A percentile compares a stretch with the other conserved stretches of the same genome.
Evolutionary conservation across 2,329 filamentous ascomycete species (phyloP).

Genomic region (Cladosporium austrohemisphaericum): DNA sequence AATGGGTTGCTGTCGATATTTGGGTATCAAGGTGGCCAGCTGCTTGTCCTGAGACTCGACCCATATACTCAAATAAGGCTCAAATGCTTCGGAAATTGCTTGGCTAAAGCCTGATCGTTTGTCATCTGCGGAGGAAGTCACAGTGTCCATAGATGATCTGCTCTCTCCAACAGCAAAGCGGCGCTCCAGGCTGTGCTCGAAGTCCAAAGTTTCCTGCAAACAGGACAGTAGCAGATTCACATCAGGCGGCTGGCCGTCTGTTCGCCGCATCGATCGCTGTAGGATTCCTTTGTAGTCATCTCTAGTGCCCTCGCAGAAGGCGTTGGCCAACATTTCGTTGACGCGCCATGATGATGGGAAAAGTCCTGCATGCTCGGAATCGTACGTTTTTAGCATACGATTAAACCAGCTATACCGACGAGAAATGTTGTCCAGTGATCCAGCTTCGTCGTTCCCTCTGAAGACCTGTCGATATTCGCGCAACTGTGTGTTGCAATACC

Average conservation of each 20-base stretch:
- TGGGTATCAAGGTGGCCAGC: conserved; percentile 76
- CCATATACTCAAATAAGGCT: conserved; percentile 95
- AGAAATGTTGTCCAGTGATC: conserved; percentile 93
- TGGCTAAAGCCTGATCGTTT: conserved; percentile 76
- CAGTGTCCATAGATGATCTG: conserved; percentile 77
- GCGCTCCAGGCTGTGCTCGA: conserved; percentile 85
- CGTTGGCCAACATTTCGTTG: conserved; percentile 81
- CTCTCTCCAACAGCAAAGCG: conserved; percentile 68
- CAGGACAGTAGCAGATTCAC: conserved; percentile 86
- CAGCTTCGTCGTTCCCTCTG: conserved; percentile 92
- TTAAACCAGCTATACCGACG: conserved; percentile 95
- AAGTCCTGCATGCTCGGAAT: conserved; percentile 83
- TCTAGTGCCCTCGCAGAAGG: conserved; percentile 91
- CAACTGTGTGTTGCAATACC: conserved; percentile 97
- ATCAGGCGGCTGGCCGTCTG: conserved; percentile 75
- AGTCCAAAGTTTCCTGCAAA: conserved; percentile 92
- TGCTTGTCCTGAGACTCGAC: conserved; percentile 93
- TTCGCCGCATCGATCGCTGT: conserved; percentile 76
- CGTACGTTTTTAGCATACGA: conserved; percentile 90
- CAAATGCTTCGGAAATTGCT: conserved; percentile 92
- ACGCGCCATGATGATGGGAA: conserved; percentile 88
- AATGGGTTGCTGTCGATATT: conserved; percentile 78
- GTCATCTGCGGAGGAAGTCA: conserved; percentile 69
- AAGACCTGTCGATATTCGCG: conserved; percentile 96
- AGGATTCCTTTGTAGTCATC: conserved; percentile 95